phyloP scores from a whole-genome alignment of 2,329 filamentous ascomycete species.

The Trichoderma sp. region DNA sequence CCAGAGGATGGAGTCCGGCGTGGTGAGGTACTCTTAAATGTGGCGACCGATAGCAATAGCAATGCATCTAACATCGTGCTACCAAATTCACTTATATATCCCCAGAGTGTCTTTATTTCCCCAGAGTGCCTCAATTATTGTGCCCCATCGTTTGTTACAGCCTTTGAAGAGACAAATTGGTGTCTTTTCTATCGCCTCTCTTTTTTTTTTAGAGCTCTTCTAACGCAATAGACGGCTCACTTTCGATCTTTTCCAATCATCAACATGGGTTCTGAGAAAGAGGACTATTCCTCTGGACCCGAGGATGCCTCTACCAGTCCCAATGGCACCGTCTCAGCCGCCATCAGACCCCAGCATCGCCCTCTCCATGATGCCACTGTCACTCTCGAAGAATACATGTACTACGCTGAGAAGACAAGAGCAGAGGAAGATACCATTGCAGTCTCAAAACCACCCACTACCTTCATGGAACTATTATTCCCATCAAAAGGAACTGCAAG shows the following conservation, averaged over 20 bases:
- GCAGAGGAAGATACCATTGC: slow-evolving; percentile 23
- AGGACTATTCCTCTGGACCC: slow-evolving; percentile 6
- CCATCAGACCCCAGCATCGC: slow-evolving; percentile 16
- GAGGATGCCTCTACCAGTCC: not conserved
- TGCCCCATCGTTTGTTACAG: not conserved
- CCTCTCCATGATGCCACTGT: slow-evolving; percentile 25
- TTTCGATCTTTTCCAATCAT: not conserved
- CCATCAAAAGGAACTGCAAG: slow-evolving; percentile 13
- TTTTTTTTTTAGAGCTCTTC: not conserved
- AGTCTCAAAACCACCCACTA: not conserved
- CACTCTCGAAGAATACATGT: slow-evolving; percentile 29
- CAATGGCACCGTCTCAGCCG: not conserved
- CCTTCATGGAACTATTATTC: not conserved
- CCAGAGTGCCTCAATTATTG: not conserved
- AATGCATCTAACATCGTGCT: not conserved
- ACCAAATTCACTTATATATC: not conserved
- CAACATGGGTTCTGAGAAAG: slow-evolving; percentile 2
- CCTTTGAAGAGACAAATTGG: not conserved
- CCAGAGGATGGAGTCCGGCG: not conserved
- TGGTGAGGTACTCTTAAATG: not conserved
- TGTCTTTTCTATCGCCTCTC: not conserved
- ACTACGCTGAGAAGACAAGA: slow-evolving; percentile 28
- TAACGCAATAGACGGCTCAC: not conserved
- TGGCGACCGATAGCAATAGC: not conserved
- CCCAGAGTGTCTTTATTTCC: not conserved